Evolutionary conservation across 2,329 filamentous ascomycete genomes (phyloP).

Genomic region (Talaromyces sp.): DNA sequence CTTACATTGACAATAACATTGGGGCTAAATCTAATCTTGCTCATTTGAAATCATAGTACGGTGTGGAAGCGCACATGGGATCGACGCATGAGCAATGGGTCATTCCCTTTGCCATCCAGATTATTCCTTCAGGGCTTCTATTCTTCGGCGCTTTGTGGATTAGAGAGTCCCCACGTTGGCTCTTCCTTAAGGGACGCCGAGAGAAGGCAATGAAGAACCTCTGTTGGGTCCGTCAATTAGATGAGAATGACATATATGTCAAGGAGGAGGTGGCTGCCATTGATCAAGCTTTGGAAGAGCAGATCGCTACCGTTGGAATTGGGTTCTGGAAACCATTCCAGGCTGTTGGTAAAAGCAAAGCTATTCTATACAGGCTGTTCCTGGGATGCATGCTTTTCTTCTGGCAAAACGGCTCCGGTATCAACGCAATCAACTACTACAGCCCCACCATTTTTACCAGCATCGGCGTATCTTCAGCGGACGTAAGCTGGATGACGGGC

Average conservation of each 20-base stretch:
- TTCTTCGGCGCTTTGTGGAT: constrained; percentile 45
- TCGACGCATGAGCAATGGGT: constrained; percentile 46
- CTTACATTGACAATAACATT: too few relatives aligned
- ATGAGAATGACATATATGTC: constrained; percentile 47
- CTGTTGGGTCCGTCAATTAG: constrained; percentile 45
- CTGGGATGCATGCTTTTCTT: constrained; percentile 66
- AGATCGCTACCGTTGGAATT: background rate
- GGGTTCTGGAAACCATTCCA: constrained; percentile 11
- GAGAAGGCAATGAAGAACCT: constrained; percentile 45
- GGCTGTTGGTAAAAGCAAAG: constrained; percentile 45
- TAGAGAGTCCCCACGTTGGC: constrained; percentile 47
- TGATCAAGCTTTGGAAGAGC: constrained; percentile 16
- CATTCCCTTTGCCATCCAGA: constrained; percentile 49
- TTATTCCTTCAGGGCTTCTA: constrained; percentile 43
- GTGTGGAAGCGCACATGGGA: constrained; percentile 7
- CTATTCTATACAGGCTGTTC: constrained; percentile 66
- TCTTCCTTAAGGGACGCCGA: constrained; percentile 39
- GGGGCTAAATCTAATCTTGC: too few relatives aligned
- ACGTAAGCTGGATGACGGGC: too few relatives aligned
- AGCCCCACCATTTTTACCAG: too few relatives aligned
- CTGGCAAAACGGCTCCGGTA: constrained; percentile 7
- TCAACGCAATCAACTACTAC: constrained; percentile 7
- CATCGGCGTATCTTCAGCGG: too few relatives aligned
- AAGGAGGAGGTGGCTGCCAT: constrained; percentile 48
- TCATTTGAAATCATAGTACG: too few relatives aligned